Percentiles rank a stretch among this genome's conserved stretches.
These are phyloP conservation scores for Leccinum longicurvipes DNA, from an alignment of 768 basidiomycete genomes.

Conservation along the genomic window DNA sequence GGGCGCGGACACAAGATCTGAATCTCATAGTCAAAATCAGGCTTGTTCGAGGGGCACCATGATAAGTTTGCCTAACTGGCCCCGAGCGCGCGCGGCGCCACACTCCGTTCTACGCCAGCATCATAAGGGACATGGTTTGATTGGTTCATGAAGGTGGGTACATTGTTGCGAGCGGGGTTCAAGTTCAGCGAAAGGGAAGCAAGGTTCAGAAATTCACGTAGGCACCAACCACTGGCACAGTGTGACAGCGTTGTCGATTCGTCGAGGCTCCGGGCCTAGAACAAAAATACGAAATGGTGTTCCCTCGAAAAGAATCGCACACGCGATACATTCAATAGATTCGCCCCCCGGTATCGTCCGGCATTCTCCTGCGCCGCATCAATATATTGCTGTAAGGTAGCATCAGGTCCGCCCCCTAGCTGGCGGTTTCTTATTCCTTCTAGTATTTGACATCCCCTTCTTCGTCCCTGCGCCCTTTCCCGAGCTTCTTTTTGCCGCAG, in stretches of 20 bases:
- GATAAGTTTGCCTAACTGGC: constrained; percentile 3
- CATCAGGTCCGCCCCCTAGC: constrained; percentile 2
- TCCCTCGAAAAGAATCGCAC: background rate
- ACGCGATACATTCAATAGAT: background rate
- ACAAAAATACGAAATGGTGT: background rate
- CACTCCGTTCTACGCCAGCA: constrained; percentile 1
- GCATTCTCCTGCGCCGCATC: constrained; percentile 14
- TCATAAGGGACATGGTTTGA: constrained; percentile 3
- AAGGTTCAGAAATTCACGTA: background rate
- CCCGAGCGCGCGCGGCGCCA: constrained; percentile 3
- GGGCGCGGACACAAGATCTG: constrained; percentile 10
- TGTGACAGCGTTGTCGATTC: background rate
- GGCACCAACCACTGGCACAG: background rate
- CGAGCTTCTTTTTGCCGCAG: constrained; percentile 21
- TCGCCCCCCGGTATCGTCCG: constrained; percentile 22
- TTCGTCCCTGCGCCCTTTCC: constrained; percentile 16
- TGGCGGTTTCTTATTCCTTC: constrained; percentile 11
- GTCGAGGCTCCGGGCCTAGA: constrained; percentile 5
- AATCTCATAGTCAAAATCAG: constrained; percentile 24
- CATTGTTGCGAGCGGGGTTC: constrained; percentile 11
- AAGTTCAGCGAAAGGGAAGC: constrained; percentile 4
- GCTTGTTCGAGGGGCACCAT: constrained; percentile 18
- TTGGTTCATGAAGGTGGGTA: constrained; percentile 19
- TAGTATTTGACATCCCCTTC: constrained; percentile 10
- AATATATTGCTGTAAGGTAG: constrained; percentile 5